Conservation (phyloP, 345 rosid genomes). For the Aegle marmelos region DNA sequence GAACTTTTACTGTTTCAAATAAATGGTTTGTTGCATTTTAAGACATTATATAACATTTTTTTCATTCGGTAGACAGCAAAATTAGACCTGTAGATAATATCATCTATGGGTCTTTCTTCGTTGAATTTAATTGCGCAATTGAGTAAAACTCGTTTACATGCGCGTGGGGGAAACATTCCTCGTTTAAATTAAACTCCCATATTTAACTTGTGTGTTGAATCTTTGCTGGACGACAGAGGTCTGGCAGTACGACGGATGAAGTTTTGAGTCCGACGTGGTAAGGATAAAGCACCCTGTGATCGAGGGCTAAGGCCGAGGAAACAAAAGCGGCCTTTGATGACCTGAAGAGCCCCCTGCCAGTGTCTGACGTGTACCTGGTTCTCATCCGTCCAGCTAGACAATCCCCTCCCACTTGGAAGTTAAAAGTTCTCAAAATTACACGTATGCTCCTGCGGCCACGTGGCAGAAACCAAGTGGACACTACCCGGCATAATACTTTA, state of each 20-base stretch:
- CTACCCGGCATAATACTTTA: too few species aligned
- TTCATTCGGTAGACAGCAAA: too few species aligned
- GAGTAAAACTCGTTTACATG: fast-evolving
- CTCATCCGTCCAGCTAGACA: neutral
- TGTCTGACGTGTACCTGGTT: slow-evolving; percentile 12
- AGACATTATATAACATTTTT: too few species aligned
- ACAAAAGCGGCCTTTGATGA: slow-evolving; percentile 11
- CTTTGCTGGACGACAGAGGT: neutral
- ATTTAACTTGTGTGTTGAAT: neutral
- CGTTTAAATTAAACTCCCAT: neutral
- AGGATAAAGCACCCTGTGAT: slow-evolving; percentile 6
- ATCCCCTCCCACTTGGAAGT: neutral
- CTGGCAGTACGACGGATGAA: neutral
- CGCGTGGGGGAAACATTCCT: neutral
- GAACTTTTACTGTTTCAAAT: too few species aligned
- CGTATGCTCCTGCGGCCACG: neutral
- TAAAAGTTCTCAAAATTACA: neutral
- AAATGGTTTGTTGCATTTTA: too few species aligned
- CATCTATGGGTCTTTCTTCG: too few species aligned
- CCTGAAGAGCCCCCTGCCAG: slow-evolving; percentile 1
- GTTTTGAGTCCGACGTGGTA: slow-evolving; percentile 15
- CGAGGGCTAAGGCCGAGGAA: neutral
- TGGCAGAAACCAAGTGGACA: neutral
- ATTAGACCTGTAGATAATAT: too few species aligned
- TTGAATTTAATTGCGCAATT: neutral